Percentiles rank a stretch among this genome's conserved stretches.
phyloP scores from a whole-genome alignment of 2,329 filamentous ascomycete species.

The Sporothrix variecibatus region DNA sequence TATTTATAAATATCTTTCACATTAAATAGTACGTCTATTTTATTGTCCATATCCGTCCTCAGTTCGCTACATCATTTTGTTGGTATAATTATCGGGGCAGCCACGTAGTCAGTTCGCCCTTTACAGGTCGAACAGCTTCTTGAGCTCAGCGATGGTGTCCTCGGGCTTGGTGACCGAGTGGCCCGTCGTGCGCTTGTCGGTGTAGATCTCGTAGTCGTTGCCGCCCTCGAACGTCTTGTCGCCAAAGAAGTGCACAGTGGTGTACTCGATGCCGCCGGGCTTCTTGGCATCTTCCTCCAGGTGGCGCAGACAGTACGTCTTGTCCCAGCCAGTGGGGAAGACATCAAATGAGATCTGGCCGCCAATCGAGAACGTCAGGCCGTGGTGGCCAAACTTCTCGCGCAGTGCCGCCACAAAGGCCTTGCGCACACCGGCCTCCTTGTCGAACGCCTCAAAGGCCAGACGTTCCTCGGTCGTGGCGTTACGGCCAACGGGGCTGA shows the following conservation, averaged over 20 bases:
- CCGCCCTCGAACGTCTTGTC: slow-evolving; percentile 92
- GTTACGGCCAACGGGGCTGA: slow-evolving; percentile 82
- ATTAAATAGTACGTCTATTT: slow-evolving; percentile 13
- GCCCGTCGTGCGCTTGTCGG: slow-evolving; percentile 76
- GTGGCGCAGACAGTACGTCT: slow-evolving; percentile 92
- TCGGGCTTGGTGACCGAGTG: slow-evolving; percentile 81
- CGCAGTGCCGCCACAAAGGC: slow-evolving; percentile 75
- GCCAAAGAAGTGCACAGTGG: slow-evolving; percentile 94
- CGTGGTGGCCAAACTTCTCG: slow-evolving; percentile 79
- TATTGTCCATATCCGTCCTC: not conserved
- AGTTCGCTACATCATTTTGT: not conserved
- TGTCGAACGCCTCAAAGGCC: slow-evolving; percentile 81
- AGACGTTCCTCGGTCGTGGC: slow-evolving; percentile 77
- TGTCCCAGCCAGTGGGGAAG: slow-evolving; percentile 97
- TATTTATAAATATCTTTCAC: slow-evolving; percentile 17
- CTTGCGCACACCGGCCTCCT: slow-evolving; percentile 71
- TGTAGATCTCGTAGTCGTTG: slow-evolving; percentile 95
- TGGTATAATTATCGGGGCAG: not conserved
- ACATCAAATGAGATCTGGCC: slow-evolving; percentile 98
- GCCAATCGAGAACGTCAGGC: slow-evolving; percentile 90
- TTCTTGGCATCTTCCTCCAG: slow-evolving; percentile 76
- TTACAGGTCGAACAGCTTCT: slow-evolving; percentile 71
- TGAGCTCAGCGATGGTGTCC: slow-evolving; percentile 78
- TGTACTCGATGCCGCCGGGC: slow-evolving; percentile 73
- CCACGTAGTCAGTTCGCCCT: not conserved